A percentile compares a stretch with the other conserved stretches of the same genome.
Evolutionary conservation across 83 land plant species (phyloP).

Genomic region (Picea abies): DNA sequence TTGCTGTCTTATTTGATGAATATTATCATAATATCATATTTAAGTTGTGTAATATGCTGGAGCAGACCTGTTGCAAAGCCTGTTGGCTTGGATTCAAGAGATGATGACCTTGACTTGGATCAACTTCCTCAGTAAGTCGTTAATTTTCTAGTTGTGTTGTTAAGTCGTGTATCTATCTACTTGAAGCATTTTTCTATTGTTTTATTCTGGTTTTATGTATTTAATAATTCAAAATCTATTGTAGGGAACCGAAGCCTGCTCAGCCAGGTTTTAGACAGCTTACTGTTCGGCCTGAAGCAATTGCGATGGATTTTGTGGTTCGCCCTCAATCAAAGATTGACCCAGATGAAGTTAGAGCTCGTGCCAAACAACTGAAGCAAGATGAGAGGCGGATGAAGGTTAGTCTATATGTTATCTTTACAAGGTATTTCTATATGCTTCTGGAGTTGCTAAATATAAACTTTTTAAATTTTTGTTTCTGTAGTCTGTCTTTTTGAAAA

Average conservation of each 20-base stretch:
- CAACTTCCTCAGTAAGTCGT: slow-evolving; percentile 55
- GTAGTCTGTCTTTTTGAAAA: no score
- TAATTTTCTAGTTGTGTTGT: neutral
- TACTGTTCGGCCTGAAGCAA: slow-evolving; percentile 93
- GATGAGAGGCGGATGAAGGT: slow-evolving; percentile 92
- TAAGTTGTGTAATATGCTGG: neutral
- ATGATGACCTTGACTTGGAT: slow-evolving; percentile 74
- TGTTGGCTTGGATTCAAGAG: slow-evolving; percentile 58
- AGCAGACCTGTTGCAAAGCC: slow-evolving; percentile 43
- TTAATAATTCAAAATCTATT: neutral
- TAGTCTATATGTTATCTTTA: neutral
- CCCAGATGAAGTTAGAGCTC: slow-evolving; percentile 79
- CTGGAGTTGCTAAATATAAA: no score
- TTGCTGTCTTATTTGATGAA: neutral
- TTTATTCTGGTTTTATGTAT: neutral
- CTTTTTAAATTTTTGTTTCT: no score
- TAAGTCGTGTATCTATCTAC: neutral
- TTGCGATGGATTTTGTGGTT: slow-evolving; percentile 86
- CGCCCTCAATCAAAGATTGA: slow-evolving; percentile 97
- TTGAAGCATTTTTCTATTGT: neutral
- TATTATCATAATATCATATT: neutral
- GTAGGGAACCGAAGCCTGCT: slow-evolving; percentile 78
- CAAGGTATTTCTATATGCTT: no score
- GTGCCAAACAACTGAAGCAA: slow-evolving; percentile 72
- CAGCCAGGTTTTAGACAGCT: slow-evolving; percentile 64